Evolutionary conservation across 2,329 filamentous ascomycete species (phyloP).

Genomic region (Colletotrichum cuscutae): DNA sequence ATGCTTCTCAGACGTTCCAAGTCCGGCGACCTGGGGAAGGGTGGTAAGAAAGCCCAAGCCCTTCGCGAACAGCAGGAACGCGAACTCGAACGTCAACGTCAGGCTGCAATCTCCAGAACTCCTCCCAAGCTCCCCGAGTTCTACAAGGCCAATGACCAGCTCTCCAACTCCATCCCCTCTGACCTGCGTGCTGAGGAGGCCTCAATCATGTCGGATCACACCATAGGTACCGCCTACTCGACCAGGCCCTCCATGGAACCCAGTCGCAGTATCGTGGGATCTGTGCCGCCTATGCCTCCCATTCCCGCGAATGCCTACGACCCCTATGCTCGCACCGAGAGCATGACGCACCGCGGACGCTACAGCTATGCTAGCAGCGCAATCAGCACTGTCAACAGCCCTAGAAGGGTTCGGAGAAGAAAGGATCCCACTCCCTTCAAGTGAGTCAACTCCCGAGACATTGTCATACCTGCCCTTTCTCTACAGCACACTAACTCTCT

Average conservation of each 20-base stretch:
- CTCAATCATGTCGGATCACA: constrained; percentile 65
- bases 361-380: constrained; percentile 97
- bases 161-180: constrained; percentile 55
- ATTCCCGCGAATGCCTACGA: constrained; percentile 71
- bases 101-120: constrained; percentile 56
- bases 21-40: constrained; percentile 71
- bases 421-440: constrained; percentile 99
- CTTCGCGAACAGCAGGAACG: constrained; percentile 52
- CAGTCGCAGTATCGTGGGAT: constrained; percentile 51
- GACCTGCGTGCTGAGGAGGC: constrained; percentile 73
- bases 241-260: constrained; percentile 65
- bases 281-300: constrained; percentile 62
- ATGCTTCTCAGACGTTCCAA: constrained; percentile 75
- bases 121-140: constrained; percentile 65
- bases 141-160: constrained; percentile 58
- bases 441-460: constrained; percentile 66
- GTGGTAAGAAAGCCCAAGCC: constrained; percentile 68
- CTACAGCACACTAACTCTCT: not conserved
- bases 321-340: constrained; percentile 85
- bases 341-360: constrained; percentile 95
- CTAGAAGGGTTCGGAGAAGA: constrained; percentile 88
- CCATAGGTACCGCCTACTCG: constrained; percentile 45
- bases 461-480: not conserved
- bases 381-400: constrained; percentile 91
- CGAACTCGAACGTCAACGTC: constrained; percentile 62